Base-by-base conservation (phyloP, 495 filamentous ascomycete genomes). In the Astrothelium macrocarpum region DNA sequence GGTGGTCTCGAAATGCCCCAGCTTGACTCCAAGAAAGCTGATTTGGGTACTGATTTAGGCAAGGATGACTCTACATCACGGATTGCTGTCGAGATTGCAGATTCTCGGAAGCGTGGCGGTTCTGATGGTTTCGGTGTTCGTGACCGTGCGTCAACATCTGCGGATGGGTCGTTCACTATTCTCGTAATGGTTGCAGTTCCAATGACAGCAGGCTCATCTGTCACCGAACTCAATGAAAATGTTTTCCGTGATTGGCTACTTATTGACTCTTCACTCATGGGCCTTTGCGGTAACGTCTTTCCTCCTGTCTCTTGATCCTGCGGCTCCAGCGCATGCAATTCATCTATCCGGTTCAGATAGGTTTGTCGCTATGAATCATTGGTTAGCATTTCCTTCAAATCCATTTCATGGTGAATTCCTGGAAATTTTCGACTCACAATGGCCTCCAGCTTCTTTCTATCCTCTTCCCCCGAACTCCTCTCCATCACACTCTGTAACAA, bases 401-500 rank as follows among this genome's bases (percentile, higher is more conserved):
- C 63, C 18, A 2, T 16, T 32, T n/a, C 32, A 23, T 60, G 3
- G 39, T 26, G 7, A 62, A 31, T 45, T 28, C 16, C 14, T 62
- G 23, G 34, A 32, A 20, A 20, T 16, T 5, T 42, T 49, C 23
- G n/a, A 86, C 91, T 81, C 79, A 96, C 91, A 76, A 98, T 96
- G 53, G 87, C 84, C 71, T 91, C 88, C 53, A 98, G 77, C 74
- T 96, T 97, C 62, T 81, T 78, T 71, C 83, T 86, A 72, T 97
- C 90, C n/a, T 92, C 88, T 32, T 89, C 86, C 5, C 84, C 87
- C 32, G 86, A 84, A 66, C 89, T 95, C 66, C 89, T 83, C 32
- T 82, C 72, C 83, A 97, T 88, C n/a, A 97, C 92, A 66, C 90
- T 81, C 67, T 90, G 86, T 29, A 98, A 77, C 66, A 97, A 76